phyloP scores from a whole-genome alignment of 768 basidiomycete species.

The Candolleomyces eurysporus region DNA sequence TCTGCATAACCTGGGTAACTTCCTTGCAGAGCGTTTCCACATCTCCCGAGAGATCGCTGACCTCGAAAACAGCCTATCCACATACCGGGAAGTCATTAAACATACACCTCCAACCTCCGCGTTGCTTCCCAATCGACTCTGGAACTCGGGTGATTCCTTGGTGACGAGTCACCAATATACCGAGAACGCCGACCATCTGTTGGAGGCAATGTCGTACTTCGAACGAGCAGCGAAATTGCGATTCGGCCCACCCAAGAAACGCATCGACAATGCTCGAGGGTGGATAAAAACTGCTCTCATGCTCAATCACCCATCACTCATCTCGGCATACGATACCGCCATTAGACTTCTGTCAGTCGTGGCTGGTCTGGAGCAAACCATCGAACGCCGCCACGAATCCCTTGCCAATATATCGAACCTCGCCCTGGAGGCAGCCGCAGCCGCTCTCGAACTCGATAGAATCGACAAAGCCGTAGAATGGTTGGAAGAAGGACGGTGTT shows the following conservation, averaged over 20 bases:
- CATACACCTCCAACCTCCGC: neutral
- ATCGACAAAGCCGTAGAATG: constrained; percentile 29
- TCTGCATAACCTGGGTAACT: neutral
- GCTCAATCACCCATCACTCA: too few species aligned
- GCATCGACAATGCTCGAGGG: too few species aligned
- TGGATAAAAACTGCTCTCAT: too few species aligned
- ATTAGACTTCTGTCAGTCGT: too few species aligned
- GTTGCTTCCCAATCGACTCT: neutral
- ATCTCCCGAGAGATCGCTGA: neutral
- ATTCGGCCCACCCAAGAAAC: too few species aligned
- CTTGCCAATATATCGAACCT: neutral
- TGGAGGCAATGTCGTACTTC: too few species aligned
- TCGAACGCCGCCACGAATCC: neutral
- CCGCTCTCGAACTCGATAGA: constrained; percentile 19
- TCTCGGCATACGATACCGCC: too few species aligned
- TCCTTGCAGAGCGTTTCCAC: constrained; percentile 3
- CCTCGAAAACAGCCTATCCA: neutral
- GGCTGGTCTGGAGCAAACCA: too few species aligned
- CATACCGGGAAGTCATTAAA: neutral
- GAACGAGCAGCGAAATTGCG: too few species aligned
- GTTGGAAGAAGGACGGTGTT: constrained; percentile 28
- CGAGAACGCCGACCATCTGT: too few species aligned
- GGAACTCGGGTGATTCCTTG: too few species aligned
- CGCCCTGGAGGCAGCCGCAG: constrained; percentile 18
- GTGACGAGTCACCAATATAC: too few species aligned